Evolutionary conservation across 164 flowering plant species (phyloP).

Genomic region (Berberis vulgaris): DNA sequence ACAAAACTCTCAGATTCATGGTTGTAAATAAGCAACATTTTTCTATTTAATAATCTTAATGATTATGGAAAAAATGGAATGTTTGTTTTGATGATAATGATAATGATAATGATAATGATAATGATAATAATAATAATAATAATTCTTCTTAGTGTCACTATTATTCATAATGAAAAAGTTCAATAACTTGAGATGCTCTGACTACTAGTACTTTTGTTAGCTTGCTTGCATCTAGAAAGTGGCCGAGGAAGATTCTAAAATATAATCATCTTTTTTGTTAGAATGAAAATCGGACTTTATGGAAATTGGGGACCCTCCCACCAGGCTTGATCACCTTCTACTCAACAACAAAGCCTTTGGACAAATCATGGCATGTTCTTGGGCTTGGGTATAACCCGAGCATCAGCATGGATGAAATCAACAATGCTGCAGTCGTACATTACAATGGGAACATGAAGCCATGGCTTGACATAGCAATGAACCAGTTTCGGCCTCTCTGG

Average conservation of each 20-base stretch:
- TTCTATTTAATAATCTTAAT: no score
- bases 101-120: no score
- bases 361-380: constrained; percentile 89
- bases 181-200: no score
- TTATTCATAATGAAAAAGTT: no score
- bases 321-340: constrained; percentile 80
- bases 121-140: no score
- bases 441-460: constrained; percentile 94
- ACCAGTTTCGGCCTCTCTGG: constrained; percentile 75
- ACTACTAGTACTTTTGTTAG: not conserved
- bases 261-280: constrained; percentile 16
- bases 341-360: constrained; percentile 71
- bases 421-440: constrained; percentile 80
- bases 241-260: not conserved
- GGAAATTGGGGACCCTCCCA: constrained; percentile 76
- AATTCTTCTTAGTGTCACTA: no score
- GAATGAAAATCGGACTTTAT: constrained; percentile 64
- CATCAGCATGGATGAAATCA: constrained; percentile 85
- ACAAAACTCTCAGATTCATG: no score
- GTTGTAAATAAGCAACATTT: no score
- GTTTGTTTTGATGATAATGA: no score
- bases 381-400: constrained; percentile 93
- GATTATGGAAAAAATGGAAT: no score
- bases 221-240: not conserved
- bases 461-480: constrained; percentile 96